Conservation (phyloP, 2,329 filamentous ascomycete species). For the Pseudogymnoascus sp. region DNA sequence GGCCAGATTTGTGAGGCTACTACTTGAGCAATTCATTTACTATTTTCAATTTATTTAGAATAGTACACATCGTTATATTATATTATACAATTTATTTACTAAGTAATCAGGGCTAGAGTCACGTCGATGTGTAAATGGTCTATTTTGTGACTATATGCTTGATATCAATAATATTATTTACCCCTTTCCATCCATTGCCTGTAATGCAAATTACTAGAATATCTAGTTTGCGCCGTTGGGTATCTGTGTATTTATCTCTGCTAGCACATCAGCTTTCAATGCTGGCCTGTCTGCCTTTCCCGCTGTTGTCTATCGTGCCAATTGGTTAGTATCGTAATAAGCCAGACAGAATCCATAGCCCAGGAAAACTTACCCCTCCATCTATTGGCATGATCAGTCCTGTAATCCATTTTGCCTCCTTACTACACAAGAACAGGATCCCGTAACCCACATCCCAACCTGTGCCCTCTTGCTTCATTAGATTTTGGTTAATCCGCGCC, state of each 20-base stretch:
- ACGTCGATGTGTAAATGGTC: background rate
- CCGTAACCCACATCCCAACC: conserved; percentile 45
- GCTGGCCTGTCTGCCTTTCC: conserved; percentile 22
- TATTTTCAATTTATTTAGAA: background rate
- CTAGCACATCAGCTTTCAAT: conserved; percentile 17
- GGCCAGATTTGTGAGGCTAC: background rate
- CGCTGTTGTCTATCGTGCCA: conserved; percentile 18
- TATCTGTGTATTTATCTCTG: conserved; percentile 10
- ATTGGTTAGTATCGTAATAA: background rate
- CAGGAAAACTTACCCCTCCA: conserved; percentile 29
- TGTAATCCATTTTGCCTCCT: conserved; percentile 44
- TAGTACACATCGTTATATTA: background rate
- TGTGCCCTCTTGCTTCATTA: conserved; percentile 46
- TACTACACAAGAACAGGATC: conserved; percentile 42
- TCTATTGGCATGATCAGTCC: conserved; percentile 40
- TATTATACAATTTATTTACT: background rate
- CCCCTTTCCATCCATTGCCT: background rate
- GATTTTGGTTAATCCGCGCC: conserved; percentile 35
- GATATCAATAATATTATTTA: background rate
- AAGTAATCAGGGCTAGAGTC: background rate
- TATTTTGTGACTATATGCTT: background rate
- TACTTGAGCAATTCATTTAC: background rate
- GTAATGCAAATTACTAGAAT: background rate
- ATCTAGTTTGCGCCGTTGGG: background rate
- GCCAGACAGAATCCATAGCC: background rate